Conservation (phyloP, 768 basidiomycete genomes). For the Leucosporidium scottii region DNA sequence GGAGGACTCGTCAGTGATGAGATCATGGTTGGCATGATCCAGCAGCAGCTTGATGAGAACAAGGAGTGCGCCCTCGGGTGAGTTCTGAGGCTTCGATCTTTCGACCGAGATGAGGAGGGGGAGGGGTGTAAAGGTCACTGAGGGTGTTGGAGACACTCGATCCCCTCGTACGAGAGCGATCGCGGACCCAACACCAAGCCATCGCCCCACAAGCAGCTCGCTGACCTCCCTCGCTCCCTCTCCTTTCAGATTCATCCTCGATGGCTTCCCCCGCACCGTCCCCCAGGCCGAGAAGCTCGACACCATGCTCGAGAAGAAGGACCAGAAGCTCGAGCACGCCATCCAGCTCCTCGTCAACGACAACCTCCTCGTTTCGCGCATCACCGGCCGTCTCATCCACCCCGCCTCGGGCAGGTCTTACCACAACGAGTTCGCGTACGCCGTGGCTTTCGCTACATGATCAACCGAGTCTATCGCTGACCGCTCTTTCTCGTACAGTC, state of each 20-base stretch:
- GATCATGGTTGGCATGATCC: constrained; percentile 96
- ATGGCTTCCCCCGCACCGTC: constrained; percentile 98
- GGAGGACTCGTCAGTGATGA: constrained; percentile 94
- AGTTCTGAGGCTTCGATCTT: constrained; percentile 41
- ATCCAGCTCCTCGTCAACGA: constrained; percentile 89
- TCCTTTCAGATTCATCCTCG: constrained; percentile 75
- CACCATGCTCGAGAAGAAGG: constrained; percentile 69
- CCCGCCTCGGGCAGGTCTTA: constrained; percentile 81
- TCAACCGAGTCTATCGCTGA: neutral
- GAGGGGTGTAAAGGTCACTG: no score
- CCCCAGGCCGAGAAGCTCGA: constrained; percentile 95
- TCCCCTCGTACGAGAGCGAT: neutral
- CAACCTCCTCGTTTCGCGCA: constrained; percentile 90
- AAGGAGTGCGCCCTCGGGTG: constrained; percentile 90
- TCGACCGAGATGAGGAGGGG: no score
- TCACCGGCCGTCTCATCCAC: constrained; percentile 93
- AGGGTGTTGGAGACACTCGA: no score
- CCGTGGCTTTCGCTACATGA: neutral
- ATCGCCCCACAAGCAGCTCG: neutral
- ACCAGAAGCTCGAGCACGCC: constrained; percentile 85
- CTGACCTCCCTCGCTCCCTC: neutral
- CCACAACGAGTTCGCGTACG: constrained; percentile 88
- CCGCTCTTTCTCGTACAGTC: constrained; percentile 50
- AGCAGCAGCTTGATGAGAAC: constrained; percentile 89
- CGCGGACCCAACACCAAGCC: neutral